Evolutionary conservation across 2,329 filamentous ascomycete genomes (phyloP), one percentile per base, ranked within the genome.

Genomic region (Colletotrichum falcatum): DNA sequence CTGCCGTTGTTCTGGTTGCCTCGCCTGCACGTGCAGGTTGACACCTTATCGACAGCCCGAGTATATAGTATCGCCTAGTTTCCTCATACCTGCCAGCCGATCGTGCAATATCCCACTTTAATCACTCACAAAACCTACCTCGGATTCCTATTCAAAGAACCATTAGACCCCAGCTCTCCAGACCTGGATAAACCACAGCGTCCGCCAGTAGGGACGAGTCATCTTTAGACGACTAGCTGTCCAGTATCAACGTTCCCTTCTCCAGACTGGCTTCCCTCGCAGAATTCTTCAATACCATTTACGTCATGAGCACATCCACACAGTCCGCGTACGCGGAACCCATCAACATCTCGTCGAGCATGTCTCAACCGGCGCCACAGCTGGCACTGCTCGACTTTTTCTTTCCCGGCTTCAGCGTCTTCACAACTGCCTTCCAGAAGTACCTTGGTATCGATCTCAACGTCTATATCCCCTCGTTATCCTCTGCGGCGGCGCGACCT

Each of bases 391-490:
- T 93, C 39, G 90, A 92, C 76, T 84, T 86, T 72, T 85, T 93
- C 77, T 87, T 93, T 74, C 91, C 91, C 0, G 90, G 91, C 23
- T 91, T 91, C 77, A 88, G 88, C 9, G 78, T 89, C 66, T 79
- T 90, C 64, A 86, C 88, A 0, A 81, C 83, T 1, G 82, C 85
- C 2, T 75, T 90, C 4, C 82, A 87, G 23, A 84, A 83, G 16
- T 89, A 91, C 75, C 79, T 91, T 1, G 84, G 88, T 53, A 83
- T 91, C 75, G 90, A 92, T 73, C 80, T 91, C 12, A 89, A 88
- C 70, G 75, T 88, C 58, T 92, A 91, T 77, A 82, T 92, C 30
- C 89, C 1, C 74, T 87, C 7, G 74, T 92, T 1, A 74, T 91
- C 7, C 76, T 86, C 5, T 61, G 85, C 14, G 84, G 87, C 12